These are phyloP conservation scores for Lactarius vividus DNA, from an alignment of 768 basidiomycete species.

Conservation along the genomic window DNA sequence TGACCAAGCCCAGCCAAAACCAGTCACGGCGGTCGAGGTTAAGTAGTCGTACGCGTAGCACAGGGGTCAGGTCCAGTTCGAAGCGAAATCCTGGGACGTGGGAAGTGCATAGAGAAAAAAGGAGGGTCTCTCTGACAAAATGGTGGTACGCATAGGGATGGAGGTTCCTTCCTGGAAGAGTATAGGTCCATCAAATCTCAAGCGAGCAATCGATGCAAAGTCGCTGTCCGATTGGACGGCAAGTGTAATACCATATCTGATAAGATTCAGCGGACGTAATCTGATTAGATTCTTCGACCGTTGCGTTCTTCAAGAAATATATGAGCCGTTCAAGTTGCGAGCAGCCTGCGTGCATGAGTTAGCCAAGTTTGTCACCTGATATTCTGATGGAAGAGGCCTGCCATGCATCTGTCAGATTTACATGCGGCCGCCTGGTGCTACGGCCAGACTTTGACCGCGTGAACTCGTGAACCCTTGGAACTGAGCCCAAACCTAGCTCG, in stretches of 20 bases:
- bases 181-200: background rate
- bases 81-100: background rate
- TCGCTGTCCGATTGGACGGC: background rate
- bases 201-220: background rate
- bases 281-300: too few relatives aligned
- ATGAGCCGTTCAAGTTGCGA: too few relatives aligned
- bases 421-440: too few relatives aligned
- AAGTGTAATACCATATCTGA: background rate
- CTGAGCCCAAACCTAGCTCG: background rate
- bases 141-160: background rate
- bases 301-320: too few relatives aligned
- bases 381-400: background rate
- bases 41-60: background rate
- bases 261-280: background rate
- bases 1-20: background rate
- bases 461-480: background rate
- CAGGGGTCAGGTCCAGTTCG: background rate
- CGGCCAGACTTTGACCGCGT: too few relatives aligned
- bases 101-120: background rate
- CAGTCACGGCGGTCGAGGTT: background rate
- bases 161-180: background rate
- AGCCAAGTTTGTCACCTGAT: background rate
- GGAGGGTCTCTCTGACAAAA: background rate
- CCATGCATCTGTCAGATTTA: background rate
- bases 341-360: too few relatives aligned